Conservation (phyloP, 768 basidiomycete species). For the Xanthoconium purpureum region DNA sequence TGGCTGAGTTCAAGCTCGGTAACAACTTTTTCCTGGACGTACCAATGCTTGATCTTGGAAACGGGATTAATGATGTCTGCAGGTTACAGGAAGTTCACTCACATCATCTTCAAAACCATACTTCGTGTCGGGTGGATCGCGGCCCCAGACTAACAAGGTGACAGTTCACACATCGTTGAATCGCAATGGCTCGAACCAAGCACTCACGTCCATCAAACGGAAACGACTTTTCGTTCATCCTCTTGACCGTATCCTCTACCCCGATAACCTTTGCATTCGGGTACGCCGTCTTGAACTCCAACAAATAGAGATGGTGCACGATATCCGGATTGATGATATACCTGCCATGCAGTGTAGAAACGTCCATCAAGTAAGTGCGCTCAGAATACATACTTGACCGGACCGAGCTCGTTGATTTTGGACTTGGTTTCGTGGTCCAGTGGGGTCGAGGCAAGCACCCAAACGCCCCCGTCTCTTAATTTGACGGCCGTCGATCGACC, state of each 20-base stretch:
- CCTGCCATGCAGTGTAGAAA: constrained; percentile 28
- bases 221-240: constrained; percentile 50
- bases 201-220: constrained; percentile 61
- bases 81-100: constrained; percentile 4
- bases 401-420: constrained; percentile 60
- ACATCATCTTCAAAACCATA: constrained; percentile 81
- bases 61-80: neutral
- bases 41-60: constrained; percentile 53
- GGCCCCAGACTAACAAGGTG: constrained; percentile 47
- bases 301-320: constrained; percentile 59
- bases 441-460: constrained; percentile 81
- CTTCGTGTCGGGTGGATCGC: constrained; percentile 56
- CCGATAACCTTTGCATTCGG: constrained; percentile 71
- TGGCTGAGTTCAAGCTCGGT: neutral
- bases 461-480: constrained; percentile 65
- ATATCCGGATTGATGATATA: constrained; percentile 58
- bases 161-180: neutral
- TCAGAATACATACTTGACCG: constrained; percentile 49
- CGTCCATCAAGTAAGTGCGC: neutral
- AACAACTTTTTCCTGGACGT: neutral
- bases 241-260: constrained; percentile 51
- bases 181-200: neutral
- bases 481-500: constrained; percentile 81
- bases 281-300: constrained; percentile 66
- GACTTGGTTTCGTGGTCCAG: constrained; percentile 61